Base-by-base conservation (phyloP, 73 alveolate genomes). In the Symbiodinium natans region DNA sequence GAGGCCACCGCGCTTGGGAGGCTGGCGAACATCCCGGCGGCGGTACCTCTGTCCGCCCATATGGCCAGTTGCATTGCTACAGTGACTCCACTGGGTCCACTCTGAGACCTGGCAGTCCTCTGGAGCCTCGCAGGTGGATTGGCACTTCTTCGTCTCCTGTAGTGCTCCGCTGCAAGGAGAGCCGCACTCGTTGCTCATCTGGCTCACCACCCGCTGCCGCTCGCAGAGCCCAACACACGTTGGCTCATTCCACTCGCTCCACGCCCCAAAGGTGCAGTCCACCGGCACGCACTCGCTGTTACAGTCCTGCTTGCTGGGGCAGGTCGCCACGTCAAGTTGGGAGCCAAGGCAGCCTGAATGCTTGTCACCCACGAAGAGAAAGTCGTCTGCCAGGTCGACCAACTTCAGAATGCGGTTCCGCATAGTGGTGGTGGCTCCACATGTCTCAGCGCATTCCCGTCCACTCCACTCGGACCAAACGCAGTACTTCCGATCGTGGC, bases 21-120 rank as follows among this genome's bases (percentile, higher is more conserved):
- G 41, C 6, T 82, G 77, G 29, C 5, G 42, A 52, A 90, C 80
- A 15, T 68, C 39, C 43, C 97, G 85, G 3, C 80, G 87, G 21
- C 97, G 97, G 33, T 90, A 90, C 80, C 97, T 40, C 31, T 90
- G 97, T 39, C 97, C 97, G 38, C 97, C 89, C 75, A 90, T 71
- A 29, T 63, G 80, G 27, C 97, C 97, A 4, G 89, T 71, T 52
- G 97, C 77, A 23, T 90, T 90, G 97, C 92, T 25, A 41, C 98
- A 92, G 23, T 15, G 71, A 15, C 92, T 41, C 98, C 98, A 92
- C 36, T 74, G 83, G 25, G 39, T 46, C 98, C 98, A 92, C 31
- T 43, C 83, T 31, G 98, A 43, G n/a, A 92, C 31, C 48, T 92
- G 92, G 27, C 98, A 92, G 31, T 92, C 92, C 85, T 39, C 71